Conservation (phyloP, 345 rosid species). For the Hirschfeldia incana region DNA sequence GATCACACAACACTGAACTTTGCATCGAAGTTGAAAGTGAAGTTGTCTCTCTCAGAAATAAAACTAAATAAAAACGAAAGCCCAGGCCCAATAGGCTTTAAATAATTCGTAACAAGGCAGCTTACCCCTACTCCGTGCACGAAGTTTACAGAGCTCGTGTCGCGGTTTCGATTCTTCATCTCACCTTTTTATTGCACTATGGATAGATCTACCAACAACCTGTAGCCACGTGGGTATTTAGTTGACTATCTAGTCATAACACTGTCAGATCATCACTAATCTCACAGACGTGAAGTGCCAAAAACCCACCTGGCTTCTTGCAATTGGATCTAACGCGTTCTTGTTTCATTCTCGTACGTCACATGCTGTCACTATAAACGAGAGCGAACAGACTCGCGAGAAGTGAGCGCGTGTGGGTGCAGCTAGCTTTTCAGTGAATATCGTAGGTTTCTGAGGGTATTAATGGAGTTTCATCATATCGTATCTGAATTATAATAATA, state of each 20-base stretch:
- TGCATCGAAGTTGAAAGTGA: neutral
- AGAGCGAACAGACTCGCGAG: slow-evolving; percentile 3
- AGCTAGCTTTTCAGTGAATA: slow-evolving; percentile 13
- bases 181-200: neutral
- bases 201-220: slow-evolving; percentile 18
- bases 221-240: slow-evolving; percentile 29
- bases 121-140: neutral
- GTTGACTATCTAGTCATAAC: slow-evolving; percentile 16
- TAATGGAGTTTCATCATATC: slow-evolving; percentile 9
- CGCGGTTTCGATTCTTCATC: slow-evolving; percentile 20
- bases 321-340: neutral
- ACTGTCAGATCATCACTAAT: neutral
- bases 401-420: slow-evolving; percentile 19
- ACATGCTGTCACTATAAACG: slow-evolving; percentile 27
- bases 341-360: slow-evolving; percentile 14
- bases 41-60: neutral
- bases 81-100: neutral
- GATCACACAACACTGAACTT: no score
- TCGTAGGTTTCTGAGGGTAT: neutral
- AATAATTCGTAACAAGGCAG: neutral
- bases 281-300: neutral
- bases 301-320: neutral
- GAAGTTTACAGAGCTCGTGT: slow-evolving; percentile 8
- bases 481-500: slow-evolving; percentile 28
- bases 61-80: neutral